phyloP scores from a whole-genome alignment of 495 filamentous ascomycete genomes.

The Neurospora sp. region DNA sequence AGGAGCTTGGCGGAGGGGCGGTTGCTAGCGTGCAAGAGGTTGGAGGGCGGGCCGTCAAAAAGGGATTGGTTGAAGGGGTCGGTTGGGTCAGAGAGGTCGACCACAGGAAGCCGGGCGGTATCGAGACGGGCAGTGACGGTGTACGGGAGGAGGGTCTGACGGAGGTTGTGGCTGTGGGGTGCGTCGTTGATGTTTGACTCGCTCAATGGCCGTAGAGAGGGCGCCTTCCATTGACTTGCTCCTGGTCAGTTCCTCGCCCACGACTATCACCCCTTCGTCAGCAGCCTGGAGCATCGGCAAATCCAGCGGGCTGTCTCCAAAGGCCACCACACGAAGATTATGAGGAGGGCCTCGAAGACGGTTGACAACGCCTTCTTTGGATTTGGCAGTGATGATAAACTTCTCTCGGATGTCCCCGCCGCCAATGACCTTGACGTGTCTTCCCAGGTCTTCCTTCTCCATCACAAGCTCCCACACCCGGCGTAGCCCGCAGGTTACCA shows the following conservation, averaged over 20 bases:
- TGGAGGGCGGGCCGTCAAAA: neutral
- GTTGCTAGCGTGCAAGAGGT: constrained; percentile 36
- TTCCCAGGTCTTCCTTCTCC: constrained; percentile 31
- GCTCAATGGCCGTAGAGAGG: constrained; percentile 35
- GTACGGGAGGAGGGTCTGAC: constrained; percentile 41
- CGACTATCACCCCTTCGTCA: constrained; percentile 48
- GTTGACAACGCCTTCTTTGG: constrained; percentile 42
- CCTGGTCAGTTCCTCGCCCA: constrained; percentile 38
- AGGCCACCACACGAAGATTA: constrained; percentile 42
- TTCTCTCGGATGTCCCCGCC: constrained; percentile 42
- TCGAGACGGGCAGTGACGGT: constrained; percentile 34
- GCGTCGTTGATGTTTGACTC: constrained; percentile 6
- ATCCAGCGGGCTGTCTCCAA: constrained; percentile 55
- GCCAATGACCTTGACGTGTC: constrained; percentile 43
- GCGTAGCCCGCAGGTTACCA: constrained; percentile 49
- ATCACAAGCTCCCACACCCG: constrained; percentile 50
- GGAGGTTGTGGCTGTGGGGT: constrained; percentile 22
- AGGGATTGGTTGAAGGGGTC: neutral
- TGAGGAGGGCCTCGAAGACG: constrained; percentile 25
- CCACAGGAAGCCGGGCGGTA: constrained; percentile 31
- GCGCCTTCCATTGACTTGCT: constrained; percentile 48
- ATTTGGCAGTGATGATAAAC: constrained; percentile 40
- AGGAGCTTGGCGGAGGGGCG: constrained; percentile 41
- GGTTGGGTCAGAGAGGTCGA: constrained; percentile 24
- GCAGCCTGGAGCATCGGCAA: constrained; percentile 47